Base-by-base conservation (phyloP, 2,329 filamentous ascomycete species). In the Acarospora socialis region DNA sequence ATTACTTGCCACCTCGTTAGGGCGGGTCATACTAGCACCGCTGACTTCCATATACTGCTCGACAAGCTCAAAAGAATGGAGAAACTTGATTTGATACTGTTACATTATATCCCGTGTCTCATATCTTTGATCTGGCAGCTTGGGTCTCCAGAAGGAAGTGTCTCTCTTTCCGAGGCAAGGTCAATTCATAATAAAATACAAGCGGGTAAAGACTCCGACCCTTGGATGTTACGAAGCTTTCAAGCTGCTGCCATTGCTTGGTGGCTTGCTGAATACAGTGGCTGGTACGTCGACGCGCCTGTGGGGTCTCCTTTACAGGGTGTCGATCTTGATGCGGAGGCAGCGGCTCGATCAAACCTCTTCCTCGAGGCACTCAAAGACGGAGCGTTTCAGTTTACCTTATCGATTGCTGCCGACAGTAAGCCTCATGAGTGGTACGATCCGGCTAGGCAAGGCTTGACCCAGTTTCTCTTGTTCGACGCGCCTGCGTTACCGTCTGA, bases 241-340 rank as follows among this genome's bases (percentile, higher is more conserved):
- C 78, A 86, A 45, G 81, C 86, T 27, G 78, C 82, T 3, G 68
- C 86, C 8, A 69, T 73, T 33, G 72, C 78, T 4, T 84, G 81
- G 68, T 98, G 90, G 90, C 68, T 94, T 28, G 77, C 82, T 19
- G 84, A 95, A 48, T 94, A 94, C 56, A 90, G 81, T 43, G 82
- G 83, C 3, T 81, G 83, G 64, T 93, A 86, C 51, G 66, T 81
- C 36, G 83, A 92, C 44, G 70, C 77, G 45, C 68, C 71, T 13
- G 66, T 71, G 20, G 63, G 69, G 40, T 65, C 69, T 29, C 63
- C 64, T 16, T 62, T 74, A 17, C 63, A 65, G 25, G 70, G 68
- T 28, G 68, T 78, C 34, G 72, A 84, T 46, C 57, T 81, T 19
- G 59, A 62, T 29, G 57, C 60, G 56, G 82, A 90, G 53, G 73